Percentiles rank a stretch among this genome's conserved stretches.
phyloP scores from a whole-genome alignment of 1,139 yeast species.

The Candida sp. region DNA sequence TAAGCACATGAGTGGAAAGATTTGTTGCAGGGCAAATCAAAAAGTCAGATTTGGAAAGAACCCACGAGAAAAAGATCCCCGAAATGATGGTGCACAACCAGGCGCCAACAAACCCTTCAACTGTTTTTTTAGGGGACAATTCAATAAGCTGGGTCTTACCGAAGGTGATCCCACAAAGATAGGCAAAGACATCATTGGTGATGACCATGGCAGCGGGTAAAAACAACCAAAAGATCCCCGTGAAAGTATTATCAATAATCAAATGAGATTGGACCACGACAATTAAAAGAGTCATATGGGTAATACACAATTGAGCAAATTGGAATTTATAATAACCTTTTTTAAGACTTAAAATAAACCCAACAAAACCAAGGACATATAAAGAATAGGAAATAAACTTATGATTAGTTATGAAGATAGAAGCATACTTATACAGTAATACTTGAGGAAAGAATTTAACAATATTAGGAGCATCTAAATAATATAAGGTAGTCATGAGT shows the following conservation, averaged over 20 bases:
- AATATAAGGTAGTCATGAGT: conserved; percentile 76
- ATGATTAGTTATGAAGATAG: conserved; percentile 60
- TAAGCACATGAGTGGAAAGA: conserved; percentile 53
- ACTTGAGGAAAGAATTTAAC: conserved; percentile 57
- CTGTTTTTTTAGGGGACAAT: conserved; percentile 95
- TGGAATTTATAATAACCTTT: conserved; percentile 90
- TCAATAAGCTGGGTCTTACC: conserved; percentile 92
- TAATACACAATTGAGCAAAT: conserved; percentile 88
- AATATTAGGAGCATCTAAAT: conserved; percentile 82
- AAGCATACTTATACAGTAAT: conserved; percentile 41
- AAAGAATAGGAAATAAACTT: conserved; percentile 79
- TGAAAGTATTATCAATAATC: conserved; percentile 83
- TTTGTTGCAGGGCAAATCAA: conserved; percentile 83
- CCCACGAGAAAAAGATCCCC: conserved; percentile 62
- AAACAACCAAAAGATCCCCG: conserved; percentile 93
- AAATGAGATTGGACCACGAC: conserved; percentile 95
- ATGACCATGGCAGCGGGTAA: conserved; percentile 90
- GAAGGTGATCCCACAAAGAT: conserved; percentile 94
- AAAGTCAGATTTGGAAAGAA: conserved; percentile 65
- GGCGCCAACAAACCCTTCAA: conserved; percentile 97
- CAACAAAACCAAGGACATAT: conserved; percentile 84
- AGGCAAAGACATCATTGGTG: conserved; percentile 94
- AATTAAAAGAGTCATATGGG: conserved; percentile 88
- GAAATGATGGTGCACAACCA: conserved; percentile 90
- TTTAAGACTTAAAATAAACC: conserved; percentile 85